Base-by-base conservation (phyloP, 345 rosid species). In the Ceriops zippeliana region DNA sequence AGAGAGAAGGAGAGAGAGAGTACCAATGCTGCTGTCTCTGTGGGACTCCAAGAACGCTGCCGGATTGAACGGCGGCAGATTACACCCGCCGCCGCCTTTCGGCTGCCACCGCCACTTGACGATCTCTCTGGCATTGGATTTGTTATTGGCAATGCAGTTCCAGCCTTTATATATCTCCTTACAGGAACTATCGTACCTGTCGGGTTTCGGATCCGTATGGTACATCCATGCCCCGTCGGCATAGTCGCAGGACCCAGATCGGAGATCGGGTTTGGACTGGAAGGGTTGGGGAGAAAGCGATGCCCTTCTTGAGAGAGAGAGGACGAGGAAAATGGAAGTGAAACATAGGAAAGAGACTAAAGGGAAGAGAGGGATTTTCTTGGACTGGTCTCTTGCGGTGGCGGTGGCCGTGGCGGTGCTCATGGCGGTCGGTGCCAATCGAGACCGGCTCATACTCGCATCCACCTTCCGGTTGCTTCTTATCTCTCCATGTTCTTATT, bases 131-230 rank as follows among this genome's bases (percentile, higher is more conserved):
- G 75, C 89, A 68, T 88, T 90, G 17, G 90, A 77, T 85, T 93
- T 91, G 67, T 83, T 76, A 71, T 82, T 84, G 66, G 92, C 75
- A 31, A 85, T 60, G 70, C 97, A 93, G 54, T 91, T 93, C 98
- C 98, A 93, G 16, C 98, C 98, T 72, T 88, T 91, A 84, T 86
- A 93, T 64, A 93, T 91, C 84, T 91, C 98, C 78, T 88, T 93
- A 52, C 98, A 93, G 42, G 79, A 79, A 26, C 78, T 65, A 26
- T 82, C 91, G 61, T 91, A 93, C 64, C 79, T 80, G 0, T 26
- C 46, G 74, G 79, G 70, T 70, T 66, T 74, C 35, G 30, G 65
- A 47, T 72, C 73, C 7, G 87, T 78, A 34, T 85, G 82, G 87
- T 89, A 82, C 83, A 91, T 79, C 97, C 97, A 93, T 0, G 87